Evolutionary conservation across 768 basidiomycete genomes (phyloP).

Genomic region (Brasilioporus rufonigricans): DNA sequence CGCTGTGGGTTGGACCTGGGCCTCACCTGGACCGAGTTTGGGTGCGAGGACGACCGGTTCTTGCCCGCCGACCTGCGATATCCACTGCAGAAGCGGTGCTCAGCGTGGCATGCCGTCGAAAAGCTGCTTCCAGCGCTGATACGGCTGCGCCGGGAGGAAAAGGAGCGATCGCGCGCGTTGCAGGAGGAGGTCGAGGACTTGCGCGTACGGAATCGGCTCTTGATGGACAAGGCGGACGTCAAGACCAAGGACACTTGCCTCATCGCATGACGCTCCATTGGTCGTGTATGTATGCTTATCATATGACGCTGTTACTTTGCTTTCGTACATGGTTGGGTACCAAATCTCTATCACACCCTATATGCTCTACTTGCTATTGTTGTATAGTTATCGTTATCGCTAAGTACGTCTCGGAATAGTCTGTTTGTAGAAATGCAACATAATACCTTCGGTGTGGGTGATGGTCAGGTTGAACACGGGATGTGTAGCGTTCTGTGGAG

Average conservation of each 20-base stretch:
- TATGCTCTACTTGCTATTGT: too few relatives aligned
- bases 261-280: conserved; percentile 17
- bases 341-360: too few relatives aligned
- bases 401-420: conserved; percentile 36
- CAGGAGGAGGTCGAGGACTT: conserved; percentile 50
- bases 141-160: conserved; percentile 44
- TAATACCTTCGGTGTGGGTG: conserved; percentile 62
- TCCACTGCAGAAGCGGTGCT: conserved; percentile 24
- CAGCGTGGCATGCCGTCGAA: conserved; percentile 42
- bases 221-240: conserved; percentile 35
- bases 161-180: conserved; percentile 36
- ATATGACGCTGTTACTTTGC: neutral
- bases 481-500: conserved; percentile 71
- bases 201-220: conserved; percentile 41
- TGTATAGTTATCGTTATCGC: neutral
- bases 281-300: too few relatives aligned
- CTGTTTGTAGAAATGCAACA: conserved; percentile 75
- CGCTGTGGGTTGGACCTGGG: conserved; percentile 43
- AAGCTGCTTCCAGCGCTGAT: conserved; percentile 44
- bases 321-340: neutral
- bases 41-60: conserved; percentile 8
- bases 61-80: conserved; percentile 4
- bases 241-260: conserved; percentile 30
- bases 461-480: conserved; percentile 75
- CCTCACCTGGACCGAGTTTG: conserved; percentile 44